phyloP scores from a whole-genome alignment of 176 grass and related monocot species.

The Rhynchospora pubera region DNA sequence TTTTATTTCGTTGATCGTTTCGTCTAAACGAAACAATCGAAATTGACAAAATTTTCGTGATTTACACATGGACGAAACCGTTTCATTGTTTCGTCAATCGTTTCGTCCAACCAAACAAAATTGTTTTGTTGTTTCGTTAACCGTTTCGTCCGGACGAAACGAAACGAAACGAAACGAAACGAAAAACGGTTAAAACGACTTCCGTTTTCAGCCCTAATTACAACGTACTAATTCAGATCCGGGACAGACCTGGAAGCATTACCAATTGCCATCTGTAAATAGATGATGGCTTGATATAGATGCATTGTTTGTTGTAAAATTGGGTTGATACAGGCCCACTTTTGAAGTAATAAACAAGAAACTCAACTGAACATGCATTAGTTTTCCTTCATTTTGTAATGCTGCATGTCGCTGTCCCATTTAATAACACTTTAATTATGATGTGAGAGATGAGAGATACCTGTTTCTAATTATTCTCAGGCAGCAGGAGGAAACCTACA shows the following conservation, averaged over 20 bases:
- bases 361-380: not conserved
- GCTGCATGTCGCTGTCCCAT: not conserved
- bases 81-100: no score
- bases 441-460: not conserved
- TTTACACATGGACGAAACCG: no score
- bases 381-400: not conserved
- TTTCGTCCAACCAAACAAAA: no score
- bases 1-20: no score
- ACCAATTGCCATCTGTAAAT: slow-evolving; percentile 6
- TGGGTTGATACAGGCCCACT: not conserved
- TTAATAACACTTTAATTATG: not conserved
- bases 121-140: no score
- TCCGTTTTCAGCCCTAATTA: no score
- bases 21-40: no score
- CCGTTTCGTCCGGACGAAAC: no score
- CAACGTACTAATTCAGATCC: not conserved
- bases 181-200: no score
- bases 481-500: not conserved
- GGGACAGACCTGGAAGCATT: not conserved
- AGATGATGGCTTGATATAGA: not conserved
- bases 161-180: no score
- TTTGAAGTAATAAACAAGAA: slow-evolving; percentile 22
- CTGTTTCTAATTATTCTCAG: not conserved
- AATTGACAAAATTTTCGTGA: no score
- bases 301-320: slow-evolving; percentile 13